Percentiles rank a stretch among this genome's conserved stretches.
Conservation (phyloP, 164 flowering plant genomes). For the Magnolia sinica region DNA sequence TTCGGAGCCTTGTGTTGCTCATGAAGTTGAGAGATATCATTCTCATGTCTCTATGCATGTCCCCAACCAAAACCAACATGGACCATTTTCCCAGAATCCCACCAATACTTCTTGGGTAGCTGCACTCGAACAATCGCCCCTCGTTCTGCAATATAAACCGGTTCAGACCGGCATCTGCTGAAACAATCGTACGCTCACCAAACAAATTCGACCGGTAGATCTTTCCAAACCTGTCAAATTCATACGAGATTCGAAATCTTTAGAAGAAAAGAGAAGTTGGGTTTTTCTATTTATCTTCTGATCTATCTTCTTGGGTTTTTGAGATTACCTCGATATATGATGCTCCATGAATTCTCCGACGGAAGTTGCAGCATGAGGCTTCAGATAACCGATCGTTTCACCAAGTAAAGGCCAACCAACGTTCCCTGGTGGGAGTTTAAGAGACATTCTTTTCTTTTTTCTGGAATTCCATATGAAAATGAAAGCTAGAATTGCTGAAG, state of each 20-base stretch:
- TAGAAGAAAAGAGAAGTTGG: slow-evolving; percentile 4
- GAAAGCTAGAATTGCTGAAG: slow-evolving; percentile 37
- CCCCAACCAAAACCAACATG: slow-evolving; percentile 83
- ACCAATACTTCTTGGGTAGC: slow-evolving; percentile 84
- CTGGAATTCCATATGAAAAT: slow-evolving; percentile 32
- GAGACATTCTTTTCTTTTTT: slow-evolving; percentile 30
- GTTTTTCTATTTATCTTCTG: neutral
- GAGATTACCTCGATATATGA: slow-evolving; percentile 78
- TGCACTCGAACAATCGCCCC: slow-evolving; percentile 82
- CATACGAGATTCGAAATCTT: neutral
- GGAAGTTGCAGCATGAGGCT: slow-evolving; percentile 72
- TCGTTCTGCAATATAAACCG: slow-evolving; percentile 75
- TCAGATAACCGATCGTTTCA: slow-evolving; percentile 73
- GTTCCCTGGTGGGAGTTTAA: slow-evolving; percentile 77
- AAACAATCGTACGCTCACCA: slow-evolving; percentile 79
- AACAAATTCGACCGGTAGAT: slow-evolving; percentile 82
- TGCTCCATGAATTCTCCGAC: slow-evolving; percentile 79
- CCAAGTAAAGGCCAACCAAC: slow-evolving; percentile 91
- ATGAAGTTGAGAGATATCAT: slow-evolving; percentile 74
- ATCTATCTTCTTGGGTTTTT: neutral
- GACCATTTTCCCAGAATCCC: slow-evolving; percentile 96
- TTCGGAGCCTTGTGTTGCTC: slow-evolving; percentile 64
- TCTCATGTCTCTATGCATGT: slow-evolving; percentile 92
- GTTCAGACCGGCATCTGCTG: slow-evolving; percentile 80
- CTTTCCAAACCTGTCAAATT: slow-evolving; percentile 64